A percentile compares a stretch with the other conserved stretches of the same genome.
These are phyloP conservation scores for Amaranthus hypochondriacus DNA, from an alignment of 148 eudicot species.

Conservation along the genomic window DNA sequence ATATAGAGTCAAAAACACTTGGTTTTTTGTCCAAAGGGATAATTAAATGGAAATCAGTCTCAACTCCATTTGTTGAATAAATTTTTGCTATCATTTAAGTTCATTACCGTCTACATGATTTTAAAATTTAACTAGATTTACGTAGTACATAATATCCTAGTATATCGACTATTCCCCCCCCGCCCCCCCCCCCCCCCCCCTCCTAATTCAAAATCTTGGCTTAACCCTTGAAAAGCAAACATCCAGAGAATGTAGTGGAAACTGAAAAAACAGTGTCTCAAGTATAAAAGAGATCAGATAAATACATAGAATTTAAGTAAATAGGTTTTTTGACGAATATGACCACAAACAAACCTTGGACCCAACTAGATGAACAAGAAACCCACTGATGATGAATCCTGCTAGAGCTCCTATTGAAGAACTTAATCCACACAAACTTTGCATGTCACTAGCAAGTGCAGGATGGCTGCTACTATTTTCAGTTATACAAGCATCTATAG, in stretches of 20 bases:
- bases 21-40: too few species aligned
- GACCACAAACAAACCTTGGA: constrained; percentile 24
- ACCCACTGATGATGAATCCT: constrained; percentile 29
- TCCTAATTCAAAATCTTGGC: too few species aligned
- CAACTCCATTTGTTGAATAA: too few species aligned
- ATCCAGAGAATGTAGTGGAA: background rate
- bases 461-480: constrained; percentile 27
- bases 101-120: too few species aligned
- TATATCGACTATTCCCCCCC: too few species aligned
- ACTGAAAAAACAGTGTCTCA: background rate
- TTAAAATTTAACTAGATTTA: too few species aligned
- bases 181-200: too few species aligned
- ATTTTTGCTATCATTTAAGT: too few species aligned
- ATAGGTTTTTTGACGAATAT: background rate
- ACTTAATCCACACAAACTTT: constrained; percentile 31
- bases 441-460: constrained; percentile 33
- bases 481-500: constrained; percentile 31
- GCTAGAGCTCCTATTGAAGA: constrained; percentile 31
- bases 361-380: constrained; percentile 29
- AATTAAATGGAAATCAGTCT: too few species aligned
- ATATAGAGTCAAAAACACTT: too few species aligned
- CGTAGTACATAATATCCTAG: too few species aligned
- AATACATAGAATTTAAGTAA: background rate
- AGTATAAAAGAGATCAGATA: background rate
- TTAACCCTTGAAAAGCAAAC: background rate